Evolutionary conservation across 1,284 basidiomycete species (phyloP).

Genomic region (Naganishia liquefaciens): DNA sequence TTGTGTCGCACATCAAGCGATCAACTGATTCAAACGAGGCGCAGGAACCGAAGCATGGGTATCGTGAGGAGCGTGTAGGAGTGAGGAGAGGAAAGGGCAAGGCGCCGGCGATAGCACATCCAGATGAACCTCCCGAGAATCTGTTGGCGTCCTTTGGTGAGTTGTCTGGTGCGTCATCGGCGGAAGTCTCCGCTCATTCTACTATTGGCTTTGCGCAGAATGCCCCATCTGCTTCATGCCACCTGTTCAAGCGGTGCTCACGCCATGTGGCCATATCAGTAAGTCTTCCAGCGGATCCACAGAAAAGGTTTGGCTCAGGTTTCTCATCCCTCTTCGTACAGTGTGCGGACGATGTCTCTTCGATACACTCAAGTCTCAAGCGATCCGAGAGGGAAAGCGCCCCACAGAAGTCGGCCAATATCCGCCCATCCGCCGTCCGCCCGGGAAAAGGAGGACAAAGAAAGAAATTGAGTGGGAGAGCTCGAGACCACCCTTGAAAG

Average conservation of each 20-base stretch:
- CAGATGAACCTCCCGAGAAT: conserved; percentile 29
- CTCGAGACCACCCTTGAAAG: conserved; percentile 22
- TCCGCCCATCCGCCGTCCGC: conserved; percentile 8
- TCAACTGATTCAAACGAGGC: not conserved
- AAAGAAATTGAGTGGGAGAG: conserved; percentile 19
- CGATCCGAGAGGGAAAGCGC: conserved; percentile 28
- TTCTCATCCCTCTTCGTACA: not conserved
- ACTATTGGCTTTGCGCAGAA: conserved; percentile 10
- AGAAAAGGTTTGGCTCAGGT: not conserved
- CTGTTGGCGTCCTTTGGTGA: conserved; percentile 30
- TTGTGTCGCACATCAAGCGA: not conserved
- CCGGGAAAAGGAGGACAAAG: conserved; percentile 22
- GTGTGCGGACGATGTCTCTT: conserved; percentile 35
- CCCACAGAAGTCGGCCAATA: conserved; percentile 26
- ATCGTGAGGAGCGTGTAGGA: not conserved
- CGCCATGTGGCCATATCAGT: conserved; percentile 36
- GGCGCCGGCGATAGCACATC: conserved; percentile 5
- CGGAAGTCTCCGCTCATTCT: not conserved
- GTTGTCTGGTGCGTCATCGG: not conserved
- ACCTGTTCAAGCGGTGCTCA: conserved; percentile 34
- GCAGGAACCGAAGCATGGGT: not conserved
- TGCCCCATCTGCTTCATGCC: conserved; percentile 36
- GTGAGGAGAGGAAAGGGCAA: conserved; percentile 27
- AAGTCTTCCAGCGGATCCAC: conserved; percentile 1
- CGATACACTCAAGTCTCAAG: conserved; percentile 34